phyloP scores from a whole-genome alignment of 768 basidiomycete species.

The Trichaptum fuscoviolaceum region DNA sequence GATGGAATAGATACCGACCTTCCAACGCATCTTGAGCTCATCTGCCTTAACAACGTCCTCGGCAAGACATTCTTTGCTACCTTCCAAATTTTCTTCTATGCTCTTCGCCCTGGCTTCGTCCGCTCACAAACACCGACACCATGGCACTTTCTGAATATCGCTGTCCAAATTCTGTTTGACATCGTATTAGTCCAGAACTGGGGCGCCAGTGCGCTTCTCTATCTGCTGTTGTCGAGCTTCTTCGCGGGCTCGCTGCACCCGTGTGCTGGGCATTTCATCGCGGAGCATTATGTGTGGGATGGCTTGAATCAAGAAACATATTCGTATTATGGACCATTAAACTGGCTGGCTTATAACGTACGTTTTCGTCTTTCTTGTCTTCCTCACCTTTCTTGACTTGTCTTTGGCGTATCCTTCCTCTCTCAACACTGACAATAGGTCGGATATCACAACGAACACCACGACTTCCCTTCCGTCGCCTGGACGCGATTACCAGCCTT shows the following conservation, averaged over 20 bases:
- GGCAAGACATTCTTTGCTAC: conserved; percentile 98
- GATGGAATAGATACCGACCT: conserved; percentile 96
- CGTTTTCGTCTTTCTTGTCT: conserved; percentile 22
- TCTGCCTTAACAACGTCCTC: conserved; percentile 88
- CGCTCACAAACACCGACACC: conserved; percentile 72
- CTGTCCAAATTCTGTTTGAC: conserved; percentile 67
- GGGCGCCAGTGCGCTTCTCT: conserved; percentile 47
- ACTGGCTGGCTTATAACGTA: conserved; percentile 90
- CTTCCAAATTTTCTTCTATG: conserved; percentile 98
- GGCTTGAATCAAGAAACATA: conserved; percentile 92
- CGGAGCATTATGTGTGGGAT: conserved; percentile 95
- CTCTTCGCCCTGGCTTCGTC: conserved; percentile 90
- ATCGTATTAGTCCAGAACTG: conserved; percentile 50
- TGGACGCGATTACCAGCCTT: conserved; percentile 92
- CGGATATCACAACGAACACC: conserved; percentile 99
- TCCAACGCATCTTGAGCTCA: conserved; percentile 78
- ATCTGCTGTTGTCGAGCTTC: conserved; percentile 86
- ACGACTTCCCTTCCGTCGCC: conserved; percentile 94
- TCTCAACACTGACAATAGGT: conserved; percentile 45
- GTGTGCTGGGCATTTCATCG: conserved; percentile 96
- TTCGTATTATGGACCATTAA: conserved; percentile 92
- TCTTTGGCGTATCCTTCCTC: not conserved
- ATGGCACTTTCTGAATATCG: conserved; percentile 83
- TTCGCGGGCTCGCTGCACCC: conserved; percentile 96
- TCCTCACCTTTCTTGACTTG: conserved; percentile 4